Evolutionary conservation across 352 stramenopile species (phyloP).

Genomic region (Globisporangium megalacanthum): DNA sequence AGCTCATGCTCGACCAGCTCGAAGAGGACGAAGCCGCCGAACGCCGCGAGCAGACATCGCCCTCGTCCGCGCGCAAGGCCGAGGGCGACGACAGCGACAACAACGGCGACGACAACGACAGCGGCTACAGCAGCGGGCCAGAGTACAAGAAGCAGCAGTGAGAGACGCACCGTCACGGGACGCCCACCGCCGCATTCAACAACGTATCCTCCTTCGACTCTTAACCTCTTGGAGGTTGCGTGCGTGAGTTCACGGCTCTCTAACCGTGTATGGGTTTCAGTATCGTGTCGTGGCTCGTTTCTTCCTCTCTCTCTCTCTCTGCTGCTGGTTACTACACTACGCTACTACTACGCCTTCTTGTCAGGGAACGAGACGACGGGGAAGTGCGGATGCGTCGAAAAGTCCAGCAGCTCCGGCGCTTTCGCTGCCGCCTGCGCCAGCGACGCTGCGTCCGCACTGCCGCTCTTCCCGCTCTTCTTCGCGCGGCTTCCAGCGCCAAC

Average conservation of each 20-base stretch:
- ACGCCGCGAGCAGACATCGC: not conserved
- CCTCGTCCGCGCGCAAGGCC: not conserved
- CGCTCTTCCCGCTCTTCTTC: constrained; percentile 26
- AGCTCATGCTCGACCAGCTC: constrained; percentile 45
- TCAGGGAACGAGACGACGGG: constrained; percentile 43
- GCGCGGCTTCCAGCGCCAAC: not conserved
- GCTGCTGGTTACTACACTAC: not conserved
- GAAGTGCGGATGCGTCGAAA: constrained; percentile 66
- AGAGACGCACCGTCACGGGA: not conserved
- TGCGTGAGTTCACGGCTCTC: not conserved
- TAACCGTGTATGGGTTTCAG: not conserved
- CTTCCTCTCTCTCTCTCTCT: not conserved
- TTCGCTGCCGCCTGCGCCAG: constrained; percentile 5
- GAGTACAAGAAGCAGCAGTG: constrained; percentile 21
- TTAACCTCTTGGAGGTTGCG: not conserved
- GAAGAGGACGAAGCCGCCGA: constrained; percentile 32
- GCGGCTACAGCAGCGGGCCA: not conserved
- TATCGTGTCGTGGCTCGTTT: too few relatives aligned
- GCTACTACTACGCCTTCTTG: constrained; percentile 11
- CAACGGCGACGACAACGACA: constrained; percentile 15
- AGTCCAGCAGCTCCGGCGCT: constrained; percentile 40
- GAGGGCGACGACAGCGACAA: constrained; percentile 7
- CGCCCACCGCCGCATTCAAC: not conserved
- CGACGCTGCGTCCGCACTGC: not conserved
- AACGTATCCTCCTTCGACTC: not conserved